Evolutionary conservation across 116 monocot species (phyloP).

Genomic region (Iris pallida): DNA sequence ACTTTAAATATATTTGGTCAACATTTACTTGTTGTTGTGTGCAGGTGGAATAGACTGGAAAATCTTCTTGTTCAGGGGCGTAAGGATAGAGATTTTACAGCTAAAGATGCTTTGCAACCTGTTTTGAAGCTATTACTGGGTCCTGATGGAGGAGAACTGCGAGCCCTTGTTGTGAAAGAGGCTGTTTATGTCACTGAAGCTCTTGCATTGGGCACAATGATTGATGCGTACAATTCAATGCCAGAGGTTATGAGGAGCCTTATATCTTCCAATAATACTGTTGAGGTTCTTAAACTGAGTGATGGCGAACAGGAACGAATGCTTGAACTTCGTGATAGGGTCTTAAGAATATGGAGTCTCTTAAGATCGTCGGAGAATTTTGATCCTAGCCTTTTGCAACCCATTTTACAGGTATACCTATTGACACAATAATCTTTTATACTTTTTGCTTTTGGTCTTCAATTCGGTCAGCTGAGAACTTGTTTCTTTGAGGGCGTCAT

Average conservation of each 20-base stretch:
- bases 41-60: constrained; percentile 98
- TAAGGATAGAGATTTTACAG: constrained; percentile 85
- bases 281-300: constrained; percentile 55
- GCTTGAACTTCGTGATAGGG: constrained; percentile 72
- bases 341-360: constrained; percentile 84
- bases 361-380: constrained; percentile 79
- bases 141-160: constrained; percentile 82
- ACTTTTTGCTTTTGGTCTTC: no score
- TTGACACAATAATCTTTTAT: no score
- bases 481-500: no score
- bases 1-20: background rate
- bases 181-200: constrained; percentile 89
- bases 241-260: constrained; percentile 59
- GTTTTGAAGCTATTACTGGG: constrained; percentile 81
- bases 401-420: constrained; percentile 73
- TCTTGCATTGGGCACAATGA: constrained; percentile 55
- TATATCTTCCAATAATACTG: constrained; percentile 39
- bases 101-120: constrained; percentile 93
- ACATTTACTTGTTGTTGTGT: constrained; percentile 16
- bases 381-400: constrained; percentile 84
- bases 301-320: constrained; percentile 62
- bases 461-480: no score
- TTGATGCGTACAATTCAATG: constrained; percentile 71
- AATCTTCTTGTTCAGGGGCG: constrained; percentile 95
- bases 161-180: constrained; percentile 83